Evolutionary conservation across 768 basidiomycete genomes (phyloP), one percentile per base, ranked within the genome.

Genomic region (Mycena pura): DNA sequence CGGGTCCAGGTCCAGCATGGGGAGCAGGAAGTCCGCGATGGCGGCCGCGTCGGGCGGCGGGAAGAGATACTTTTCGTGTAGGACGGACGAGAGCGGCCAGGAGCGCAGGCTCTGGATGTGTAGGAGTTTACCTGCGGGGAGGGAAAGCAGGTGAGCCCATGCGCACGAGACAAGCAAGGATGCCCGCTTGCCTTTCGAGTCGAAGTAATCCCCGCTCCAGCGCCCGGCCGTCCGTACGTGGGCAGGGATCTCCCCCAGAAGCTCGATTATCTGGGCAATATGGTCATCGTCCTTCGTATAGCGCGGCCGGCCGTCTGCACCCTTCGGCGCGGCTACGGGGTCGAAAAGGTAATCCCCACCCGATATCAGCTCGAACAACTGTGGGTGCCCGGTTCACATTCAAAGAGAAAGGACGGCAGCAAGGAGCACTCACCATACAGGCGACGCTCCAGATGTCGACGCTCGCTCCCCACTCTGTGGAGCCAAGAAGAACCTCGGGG

Each of bases 271-370:
- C 78, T 99, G 97, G 1, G 97, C 96, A 57, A 99, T 92, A 69
- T 99, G 96, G 71, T 95, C 92, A 73, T 96, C 95, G 75, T 96
- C 94, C 74, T 99, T 99, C 78, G 90, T 93, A 72, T 97, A 98
- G 39, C 95, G 87, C 44, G 93, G 89, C 2, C 96, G 50, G 15
- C 64, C 64, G 3, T 48, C 57, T 5, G 64, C 56, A 27, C 64
- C 64, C 43, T 55, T 65, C 25, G 64, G 64, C 25, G 64, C 96
- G 0, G 92, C 91, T 21, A 94, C 95, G 0, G 96, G 96, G 72
- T 99, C 97, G 72, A 99, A 99, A 39, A 99, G 86, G 76, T 99
- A 99, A 73, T 99, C 96, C 22, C 97, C 96, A 19, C 96, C 96
- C 0, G 92, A 93, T 62, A 99, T 86, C 38, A 99, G 86, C 73